phyloP scores from a whole-genome alignment of 2,329 filamentous ascomycete genomes.

The Akanthomyces lecanii region DNA sequence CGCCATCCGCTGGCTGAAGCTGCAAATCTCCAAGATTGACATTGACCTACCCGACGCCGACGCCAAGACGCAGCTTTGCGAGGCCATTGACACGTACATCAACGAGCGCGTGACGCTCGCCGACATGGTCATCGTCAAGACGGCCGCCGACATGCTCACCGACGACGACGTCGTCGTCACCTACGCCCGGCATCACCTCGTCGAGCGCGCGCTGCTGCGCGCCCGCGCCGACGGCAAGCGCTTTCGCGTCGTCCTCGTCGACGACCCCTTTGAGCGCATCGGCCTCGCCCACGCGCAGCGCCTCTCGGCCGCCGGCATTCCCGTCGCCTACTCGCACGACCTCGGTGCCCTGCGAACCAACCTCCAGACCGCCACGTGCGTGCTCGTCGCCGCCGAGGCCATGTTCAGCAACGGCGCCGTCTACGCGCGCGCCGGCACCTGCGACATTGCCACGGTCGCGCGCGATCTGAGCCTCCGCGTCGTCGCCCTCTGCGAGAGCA shows the following conservation, averaged over 20 bases:
- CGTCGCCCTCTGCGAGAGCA: constrained; percentile 85
- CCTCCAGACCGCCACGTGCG: constrained; percentile 62
- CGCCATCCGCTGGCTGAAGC: constrained; percentile 89
- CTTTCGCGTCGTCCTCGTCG: constrained; percentile 82
- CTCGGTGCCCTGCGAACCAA: constrained; percentile 72
- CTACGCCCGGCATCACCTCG: constrained; percentile 79
- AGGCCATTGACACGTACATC: constrained; percentile 84
- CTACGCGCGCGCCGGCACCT: constrained; percentile 83
- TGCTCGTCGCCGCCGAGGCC: constrained; percentile 86
- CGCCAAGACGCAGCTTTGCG: constrained; percentile 73
- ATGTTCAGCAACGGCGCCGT: constrained; percentile 94
- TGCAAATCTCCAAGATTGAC: constrained; percentile 85
- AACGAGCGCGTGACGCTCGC: constrained; percentile 85
- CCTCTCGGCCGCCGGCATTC: constrained; percentile 63
- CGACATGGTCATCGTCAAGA: constrained; percentile 77
- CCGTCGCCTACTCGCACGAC: constrained; percentile 74
- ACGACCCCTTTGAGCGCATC: constrained; percentile 56
- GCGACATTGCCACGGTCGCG: constrained; percentile 79
- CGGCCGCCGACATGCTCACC: constrained; percentile 69
- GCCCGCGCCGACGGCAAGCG: constrained; percentile 66
- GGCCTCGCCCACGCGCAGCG: constrained; percentile 61
- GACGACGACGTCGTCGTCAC: constrained; percentile 81
- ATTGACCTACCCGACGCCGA: constrained; percentile 76
- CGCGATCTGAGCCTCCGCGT: constrained; percentile 72
- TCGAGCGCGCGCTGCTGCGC: constrained; percentile 74